Percentiles rank a stretch among this genome's conserved stretches.
These are phyloP conservation scores for Caryopteris hybrid DNA, from an alignment of 305 asterid species.

Conservation along the genomic window DNA sequence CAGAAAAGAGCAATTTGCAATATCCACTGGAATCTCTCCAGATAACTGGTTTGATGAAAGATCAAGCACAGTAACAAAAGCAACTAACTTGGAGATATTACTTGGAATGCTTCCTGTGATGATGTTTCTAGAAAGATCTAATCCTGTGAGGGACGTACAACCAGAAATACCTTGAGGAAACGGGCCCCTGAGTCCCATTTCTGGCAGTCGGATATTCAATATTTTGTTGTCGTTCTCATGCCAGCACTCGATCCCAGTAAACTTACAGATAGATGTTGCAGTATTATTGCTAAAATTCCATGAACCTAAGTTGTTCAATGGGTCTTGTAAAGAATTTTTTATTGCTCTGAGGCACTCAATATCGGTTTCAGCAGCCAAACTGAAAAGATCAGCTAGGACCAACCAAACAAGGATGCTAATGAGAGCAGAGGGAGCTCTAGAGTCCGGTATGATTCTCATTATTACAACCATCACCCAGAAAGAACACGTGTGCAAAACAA, in stretches of 20 bases:
- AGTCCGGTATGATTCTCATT: background rate
- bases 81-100: constrained; percentile 34
- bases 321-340: constrained; percentile 40
- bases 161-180: constrained; percentile 52
- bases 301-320: constrained; percentile 24
- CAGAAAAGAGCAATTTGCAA: constrained; percentile 48
- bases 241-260: constrained; percentile 59
- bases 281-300: constrained; percentile 47
- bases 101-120: constrained; percentile 44
- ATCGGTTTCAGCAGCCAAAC: constrained; percentile 38
- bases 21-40: constrained; percentile 50
- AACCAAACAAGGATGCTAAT: constrained; percentile 17
- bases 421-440: constrained; percentile 11
- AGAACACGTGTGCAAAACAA: background rate
- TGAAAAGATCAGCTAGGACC: constrained; percentile 10
- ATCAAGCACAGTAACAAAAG: constrained; percentile 38
- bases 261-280: constrained; percentile 45
- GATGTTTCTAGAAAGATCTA: constrained; percentile 60
- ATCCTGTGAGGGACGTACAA: constrained; percentile 57
- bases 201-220: constrained; percentile 35
- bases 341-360: constrained; percentile 50
- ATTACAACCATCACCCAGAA: constrained; percentile 17
- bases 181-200: constrained; percentile 60
- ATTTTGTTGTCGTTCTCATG: constrained; percentile 47
- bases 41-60: constrained; percentile 61